Evolutionary conservation across 148 eudicot species (phyloP).

Genomic region (Polygonum maritimum): DNA sequence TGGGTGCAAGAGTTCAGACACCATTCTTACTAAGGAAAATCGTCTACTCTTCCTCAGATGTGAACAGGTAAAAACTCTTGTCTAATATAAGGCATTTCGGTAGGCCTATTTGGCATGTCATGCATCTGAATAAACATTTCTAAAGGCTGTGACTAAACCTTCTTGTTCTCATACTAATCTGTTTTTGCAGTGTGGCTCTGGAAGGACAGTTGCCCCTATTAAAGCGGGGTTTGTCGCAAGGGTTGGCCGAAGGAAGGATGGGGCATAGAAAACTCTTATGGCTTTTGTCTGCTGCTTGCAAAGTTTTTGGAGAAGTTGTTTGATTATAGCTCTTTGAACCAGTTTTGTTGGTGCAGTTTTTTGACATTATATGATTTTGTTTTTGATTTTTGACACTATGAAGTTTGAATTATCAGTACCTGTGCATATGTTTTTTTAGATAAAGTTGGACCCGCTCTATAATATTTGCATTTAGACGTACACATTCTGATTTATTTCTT

Average conservation of each 20-base stretch:
- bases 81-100: not conserved
- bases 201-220: constrained; percentile 59
- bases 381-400: not conserved
- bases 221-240: constrained; percentile 68
- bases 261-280: not conserved
- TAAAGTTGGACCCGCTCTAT: not conserved
- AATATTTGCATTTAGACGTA: no score
- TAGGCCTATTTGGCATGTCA: not conserved
- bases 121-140: not conserved
- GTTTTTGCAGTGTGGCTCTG: constrained; percentile 53
- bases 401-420: not conserved
- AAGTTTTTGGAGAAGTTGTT: not conserved
- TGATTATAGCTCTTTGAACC: not conserved
- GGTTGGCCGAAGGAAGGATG: constrained; percentile 52
- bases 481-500: no score
- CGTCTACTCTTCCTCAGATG: constrained; percentile 91
- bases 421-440: not conserved
- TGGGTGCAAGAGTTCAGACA: constrained; percentile 97
- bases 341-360: not conserved
- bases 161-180: not conserved
- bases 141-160: not conserved
- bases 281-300: not conserved
- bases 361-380: not conserved
- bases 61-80: constrained; percentile 57
- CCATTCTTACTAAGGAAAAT: constrained; percentile 84